Conservation (phyloP, 1,284 basidiomycete species). For the Malassezia pachydermatis region DNA sequence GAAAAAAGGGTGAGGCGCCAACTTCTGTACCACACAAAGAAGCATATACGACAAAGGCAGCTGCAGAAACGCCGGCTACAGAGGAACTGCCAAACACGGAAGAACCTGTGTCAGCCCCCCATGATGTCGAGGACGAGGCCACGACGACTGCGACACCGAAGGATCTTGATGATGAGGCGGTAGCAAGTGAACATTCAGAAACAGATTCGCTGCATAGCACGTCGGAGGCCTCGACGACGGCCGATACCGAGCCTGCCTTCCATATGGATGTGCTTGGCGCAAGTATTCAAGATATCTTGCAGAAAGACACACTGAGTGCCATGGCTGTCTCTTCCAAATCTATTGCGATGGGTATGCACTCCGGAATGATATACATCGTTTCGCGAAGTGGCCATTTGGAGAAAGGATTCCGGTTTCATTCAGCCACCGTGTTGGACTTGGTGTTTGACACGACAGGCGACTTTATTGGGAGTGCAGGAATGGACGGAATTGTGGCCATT, state of each 20-base stretch:
- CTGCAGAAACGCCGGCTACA: too few species aligned
- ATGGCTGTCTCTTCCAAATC: constrained; percentile 55
- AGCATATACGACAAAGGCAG: too few species aligned
- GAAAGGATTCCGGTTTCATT: constrained; percentile 82
- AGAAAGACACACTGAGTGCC: constrained; percentile 59
- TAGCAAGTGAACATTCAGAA: too few species aligned
- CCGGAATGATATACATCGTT: constrained; percentile 77
- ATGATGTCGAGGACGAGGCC: too few species aligned
- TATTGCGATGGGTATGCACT: constrained; percentile 79
- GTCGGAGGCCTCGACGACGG: not conserved
- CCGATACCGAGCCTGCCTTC: constrained; percentile 53
- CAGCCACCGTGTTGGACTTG: constrained; percentile 78
- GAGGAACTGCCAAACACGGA: too few species aligned
- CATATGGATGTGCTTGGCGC: constrained; percentile 80
- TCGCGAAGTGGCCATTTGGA: constrained; percentile 69
- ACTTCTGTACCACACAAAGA: too few species aligned
- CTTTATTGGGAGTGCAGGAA: constrained; percentile 81
- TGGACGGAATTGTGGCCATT: constrained; percentile 87
- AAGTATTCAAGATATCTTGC: constrained; percentile 65
- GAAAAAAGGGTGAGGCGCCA: too few species aligned
- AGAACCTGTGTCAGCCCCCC: too few species aligned
- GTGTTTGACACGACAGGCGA: constrained; percentile 74
- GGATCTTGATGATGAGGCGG: too few species aligned
- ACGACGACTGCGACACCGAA: too few species aligned
- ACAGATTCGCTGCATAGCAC: too few species aligned